Percentiles rank a stretch among this genome's conserved stretches.
Evolutionary conservation across 2,329 filamentous ascomycete species (phyloP).

Genomic region (Diaporthe australafricana): DNA sequence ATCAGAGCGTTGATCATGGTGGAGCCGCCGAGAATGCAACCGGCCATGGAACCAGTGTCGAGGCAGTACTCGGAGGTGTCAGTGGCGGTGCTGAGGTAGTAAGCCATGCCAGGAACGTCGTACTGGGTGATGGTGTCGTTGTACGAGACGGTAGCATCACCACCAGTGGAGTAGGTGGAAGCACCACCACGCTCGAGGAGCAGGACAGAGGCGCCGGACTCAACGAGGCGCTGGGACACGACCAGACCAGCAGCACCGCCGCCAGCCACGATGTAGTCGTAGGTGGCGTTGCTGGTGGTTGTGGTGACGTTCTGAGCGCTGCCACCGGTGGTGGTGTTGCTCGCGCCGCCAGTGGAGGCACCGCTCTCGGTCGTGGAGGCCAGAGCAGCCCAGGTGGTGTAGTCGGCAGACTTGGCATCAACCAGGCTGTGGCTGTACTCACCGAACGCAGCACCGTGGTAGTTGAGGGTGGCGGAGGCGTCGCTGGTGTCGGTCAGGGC

Average conservation of each 20-base stretch:
- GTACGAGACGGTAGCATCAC: slow-evolving; percentile 46
- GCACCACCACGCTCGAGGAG: slow-evolving; percentile 52
- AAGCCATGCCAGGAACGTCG: slow-evolving; percentile 46
- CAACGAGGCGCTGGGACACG: slow-evolving; percentile 49
- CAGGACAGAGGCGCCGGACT: slow-evolving; percentile 51
- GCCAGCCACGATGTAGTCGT: slow-evolving; percentile 54
- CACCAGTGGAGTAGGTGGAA: slow-evolving; percentile 48
- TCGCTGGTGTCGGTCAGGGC: slow-evolving; percentile 47
- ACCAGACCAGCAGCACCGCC: slow-evolving; percentile 52
- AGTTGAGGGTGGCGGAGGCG: slow-evolving; percentile 34
- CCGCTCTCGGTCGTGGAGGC: slow-evolving; percentile 38
- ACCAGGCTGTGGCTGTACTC: slow-evolving; percentile 49
- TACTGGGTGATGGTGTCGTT: slow-evolving; percentile 48
- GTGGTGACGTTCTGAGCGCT: slow-evolving; percentile 40
- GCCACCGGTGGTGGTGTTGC: slow-evolving; percentile 29
- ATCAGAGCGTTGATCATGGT: slow-evolving; percentile 50
- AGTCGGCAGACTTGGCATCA: slow-evolving; percentile 48
- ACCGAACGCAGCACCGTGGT: slow-evolving; percentile 54
- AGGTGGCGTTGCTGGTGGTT: slow-evolving; percentile 49
- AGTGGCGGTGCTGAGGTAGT: slow-evolving; percentile 40
- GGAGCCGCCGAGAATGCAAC: slow-evolving; percentile 52
- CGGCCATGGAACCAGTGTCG: slow-evolving; percentile 50
- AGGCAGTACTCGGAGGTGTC: slow-evolving; percentile 47
- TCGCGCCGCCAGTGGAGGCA: neutral
- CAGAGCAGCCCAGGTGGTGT: slow-evolving; percentile 43